These are phyloP conservation scores for Trichocladium uniseriatum DNA, from an alignment of 495 filamentous ascomycete species.

Conservation along the genomic window DNA sequence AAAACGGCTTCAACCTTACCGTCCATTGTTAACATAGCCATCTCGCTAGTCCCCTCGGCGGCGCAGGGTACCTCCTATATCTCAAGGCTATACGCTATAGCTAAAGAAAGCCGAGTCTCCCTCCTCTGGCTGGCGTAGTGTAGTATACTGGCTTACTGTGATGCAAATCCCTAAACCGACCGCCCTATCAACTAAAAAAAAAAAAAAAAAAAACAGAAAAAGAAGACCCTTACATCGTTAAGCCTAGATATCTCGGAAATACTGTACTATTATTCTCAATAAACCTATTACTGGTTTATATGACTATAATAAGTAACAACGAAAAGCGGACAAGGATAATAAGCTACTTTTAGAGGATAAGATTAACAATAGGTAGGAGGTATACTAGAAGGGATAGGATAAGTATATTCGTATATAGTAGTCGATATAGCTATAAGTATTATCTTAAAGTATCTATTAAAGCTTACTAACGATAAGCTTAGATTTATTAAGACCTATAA, in stretches of 20 bases:
- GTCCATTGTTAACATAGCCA: neutral
- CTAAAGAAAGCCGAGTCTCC: neutral
- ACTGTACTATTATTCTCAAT: neutral
- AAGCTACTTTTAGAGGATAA: neutral
- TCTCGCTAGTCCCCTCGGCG: neutral
- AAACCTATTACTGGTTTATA: neutral
- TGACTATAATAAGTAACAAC: neutral
- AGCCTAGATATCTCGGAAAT: neutral
- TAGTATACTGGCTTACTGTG: neutral
- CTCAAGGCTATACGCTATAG: neutral
- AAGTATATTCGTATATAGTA: neutral
- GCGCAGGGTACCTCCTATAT: neutral
- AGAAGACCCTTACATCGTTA: neutral
- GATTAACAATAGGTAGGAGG: neutral
- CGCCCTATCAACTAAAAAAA: too few relatives aligned
- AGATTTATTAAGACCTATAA: conserved; percentile 1
- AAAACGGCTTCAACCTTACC: neutral
- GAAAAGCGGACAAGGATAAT: neutral
- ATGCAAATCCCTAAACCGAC: neutral
- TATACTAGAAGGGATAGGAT: neutral
- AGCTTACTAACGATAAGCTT: neutral
- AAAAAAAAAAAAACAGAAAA: neutral
- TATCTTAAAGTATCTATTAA: neutral
- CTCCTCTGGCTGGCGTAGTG: neutral
- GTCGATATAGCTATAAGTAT: neutral